Conservation (phyloP, 1,284 basidiomycete genomes). For the Austroboletus novae-zelandiae region DNA sequence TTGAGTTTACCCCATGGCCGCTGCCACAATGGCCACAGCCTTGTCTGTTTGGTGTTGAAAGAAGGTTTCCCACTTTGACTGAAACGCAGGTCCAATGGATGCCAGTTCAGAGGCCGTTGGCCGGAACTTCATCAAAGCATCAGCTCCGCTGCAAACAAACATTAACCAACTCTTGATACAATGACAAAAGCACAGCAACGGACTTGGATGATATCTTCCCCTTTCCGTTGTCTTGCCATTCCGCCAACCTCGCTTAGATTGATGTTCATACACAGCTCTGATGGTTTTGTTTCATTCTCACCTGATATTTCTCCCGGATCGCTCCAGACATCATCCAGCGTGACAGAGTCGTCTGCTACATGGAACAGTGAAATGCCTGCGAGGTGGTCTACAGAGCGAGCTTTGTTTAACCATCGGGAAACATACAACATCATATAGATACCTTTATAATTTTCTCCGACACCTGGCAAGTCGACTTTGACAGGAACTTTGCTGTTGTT, state of each 20-base stretch:
- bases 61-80: background rate
- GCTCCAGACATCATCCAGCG: constrained; percentile 41
- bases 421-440: background rate
- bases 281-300: constrained; percentile 10
- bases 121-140: background rate
- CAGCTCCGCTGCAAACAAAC: background rate
- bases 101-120: background rate
- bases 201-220: constrained; percentile 52
- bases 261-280: background rate
- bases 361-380: constrained; percentile 35
- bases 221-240: constrained; percentile 44
- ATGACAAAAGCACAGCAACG: background rate
- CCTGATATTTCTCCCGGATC: constrained; percentile 36
- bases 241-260: constrained; percentile 35
- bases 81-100: background rate
- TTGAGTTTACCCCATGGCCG: background rate
- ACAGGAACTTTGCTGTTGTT: constrained; percentile 38
- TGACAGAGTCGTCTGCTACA: constrained; percentile 38
- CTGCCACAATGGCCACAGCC: background rate
- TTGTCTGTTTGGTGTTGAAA: background rate
- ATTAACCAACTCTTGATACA: too few relatives aligned
- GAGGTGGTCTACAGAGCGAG: constrained; percentile 40
- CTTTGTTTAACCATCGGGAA: background rate
- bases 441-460: constrained; percentile 53
- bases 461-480: constrained; percentile 49